Percentiles rank a stretch among this genome's conserved stretches.
Conservation (phyloP, 805 yeast species). For the Myxozyma nipponensis region DNA sequence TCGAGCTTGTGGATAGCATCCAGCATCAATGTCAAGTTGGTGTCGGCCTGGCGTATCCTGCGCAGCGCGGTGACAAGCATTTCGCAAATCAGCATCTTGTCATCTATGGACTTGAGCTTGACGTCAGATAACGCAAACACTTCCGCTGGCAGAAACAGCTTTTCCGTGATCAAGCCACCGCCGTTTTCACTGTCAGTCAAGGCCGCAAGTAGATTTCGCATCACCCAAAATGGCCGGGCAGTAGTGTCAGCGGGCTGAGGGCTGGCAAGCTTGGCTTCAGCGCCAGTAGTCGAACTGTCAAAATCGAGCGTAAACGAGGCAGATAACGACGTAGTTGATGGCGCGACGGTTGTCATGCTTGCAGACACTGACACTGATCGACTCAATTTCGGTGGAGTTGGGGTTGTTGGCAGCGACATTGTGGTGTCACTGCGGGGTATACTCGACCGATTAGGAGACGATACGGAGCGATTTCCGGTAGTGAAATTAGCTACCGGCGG, state of each 20-base stretch:
- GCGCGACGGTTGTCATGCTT: too few species aligned
- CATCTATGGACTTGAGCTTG: slow-evolving; percentile 6
- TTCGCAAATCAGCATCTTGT: slow-evolving; percentile 8
- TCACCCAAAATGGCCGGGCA: slow-evolving; percentile 10
- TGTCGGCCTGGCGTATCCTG: background rate
- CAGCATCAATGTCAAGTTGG: background rate
- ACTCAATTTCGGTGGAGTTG: too few species aligned
- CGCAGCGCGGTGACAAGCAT: slow-evolving; percentile 5
- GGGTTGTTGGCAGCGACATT: too few species aligned
- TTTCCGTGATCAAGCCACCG: slow-evolving; percentile 5
- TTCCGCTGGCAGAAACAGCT: slow-evolving; percentile 7
- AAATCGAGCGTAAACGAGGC: too few species aligned
- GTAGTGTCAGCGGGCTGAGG: slow-evolving; percentile 4
- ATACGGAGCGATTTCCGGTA: too few species aligned
- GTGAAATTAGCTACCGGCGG: too few species aligned
- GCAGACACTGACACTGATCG: too few species aligned
- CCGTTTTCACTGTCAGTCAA: slow-evolving; percentile 1
- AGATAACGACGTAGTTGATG: too few species aligned
- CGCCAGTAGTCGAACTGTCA: too few species aligned
- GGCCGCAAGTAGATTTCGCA: slow-evolving; percentile 9
- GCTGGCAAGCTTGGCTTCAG: too few species aligned
- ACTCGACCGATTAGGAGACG: too few species aligned
- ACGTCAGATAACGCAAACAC: slow-evolving; percentile 3
- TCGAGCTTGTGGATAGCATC: slow-evolving; percentile 1
- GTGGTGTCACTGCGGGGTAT: too few species aligned